A percentile compares a stretch with the other conserved stretches of the same genome.
Evolutionary conservation across 805 yeast genomes (phyloP).

Genomic region (Nadsonia fulvescens): DNA sequence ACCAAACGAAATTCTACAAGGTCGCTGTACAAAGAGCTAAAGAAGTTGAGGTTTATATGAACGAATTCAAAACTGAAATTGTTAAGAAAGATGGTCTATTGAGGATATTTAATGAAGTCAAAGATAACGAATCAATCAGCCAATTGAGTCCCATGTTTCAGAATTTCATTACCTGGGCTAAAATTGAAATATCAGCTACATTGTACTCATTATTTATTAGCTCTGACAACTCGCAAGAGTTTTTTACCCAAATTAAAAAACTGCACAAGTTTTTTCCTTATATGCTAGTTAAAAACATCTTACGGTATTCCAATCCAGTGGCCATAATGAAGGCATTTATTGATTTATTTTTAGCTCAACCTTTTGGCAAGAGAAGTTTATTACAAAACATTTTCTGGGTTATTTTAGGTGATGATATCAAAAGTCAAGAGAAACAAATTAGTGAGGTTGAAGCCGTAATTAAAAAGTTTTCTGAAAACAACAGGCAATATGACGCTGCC

Average conservation of each 20-base stretch:
- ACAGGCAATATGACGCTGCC: no score
- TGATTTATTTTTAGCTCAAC: constrained; percentile 69
- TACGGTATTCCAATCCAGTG: constrained; percentile 76
- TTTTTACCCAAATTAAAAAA: constrained; percentile 49
- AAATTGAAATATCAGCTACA: constrained; percentile 71
- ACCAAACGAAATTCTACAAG: constrained; percentile 55
- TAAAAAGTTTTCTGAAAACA: no score
- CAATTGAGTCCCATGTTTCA: constrained; percentile 50
- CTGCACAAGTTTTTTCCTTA: constrained; percentile 74
- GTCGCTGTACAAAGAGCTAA: constrained; percentile 42
- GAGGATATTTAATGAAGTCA: constrained; percentile 48
- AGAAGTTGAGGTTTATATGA: constrained; percentile 36
- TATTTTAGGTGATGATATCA: constrained; percentile 57
- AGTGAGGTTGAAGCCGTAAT: constrained; percentile 26
- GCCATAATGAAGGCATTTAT: constrained; percentile 61
- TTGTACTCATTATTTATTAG: constrained; percentile 66
- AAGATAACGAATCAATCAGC: constrained; percentile 29
- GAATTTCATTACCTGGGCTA: constrained; percentile 64
- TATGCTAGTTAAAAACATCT: constrained; percentile 50
- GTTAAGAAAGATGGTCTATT: constrained; percentile 38
- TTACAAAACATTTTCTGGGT: constrained; percentile 60
- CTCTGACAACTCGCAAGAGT: constrained; percentile 62
- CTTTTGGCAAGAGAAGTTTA: constrained; percentile 48
- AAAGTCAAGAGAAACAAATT: constrained; percentile 38
- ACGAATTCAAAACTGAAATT: constrained; percentile 37